Evolutionary conservation across 306 rosid species (phyloP).

Genomic region (Lathyrus oleraceus): DNA sequence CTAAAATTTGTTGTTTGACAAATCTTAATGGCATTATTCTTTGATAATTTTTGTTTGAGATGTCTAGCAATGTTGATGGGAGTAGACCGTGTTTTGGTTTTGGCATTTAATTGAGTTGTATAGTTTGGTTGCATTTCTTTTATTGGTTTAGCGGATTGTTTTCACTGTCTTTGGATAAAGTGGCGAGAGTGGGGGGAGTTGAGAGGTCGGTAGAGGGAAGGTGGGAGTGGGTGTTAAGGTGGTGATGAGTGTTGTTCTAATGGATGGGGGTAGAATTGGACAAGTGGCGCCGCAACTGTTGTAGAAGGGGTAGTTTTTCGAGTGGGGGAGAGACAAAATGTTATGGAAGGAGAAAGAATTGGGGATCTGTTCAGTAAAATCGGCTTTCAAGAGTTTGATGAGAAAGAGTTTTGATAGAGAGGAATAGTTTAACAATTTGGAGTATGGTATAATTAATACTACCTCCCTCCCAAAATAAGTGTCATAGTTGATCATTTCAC

Average conservation of each 20-base stretch:
- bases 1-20: no score
- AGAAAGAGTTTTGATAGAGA: not conserved
- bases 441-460: not conserved
- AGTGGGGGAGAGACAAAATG: not conserved
- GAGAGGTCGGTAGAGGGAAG: not conserved
- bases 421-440: not conserved
- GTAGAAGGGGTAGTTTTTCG: not conserved
- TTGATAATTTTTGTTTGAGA: no score
- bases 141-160: not conserved
- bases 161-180: not conserved
- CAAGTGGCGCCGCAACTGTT: not conserved
- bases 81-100: not conserved
- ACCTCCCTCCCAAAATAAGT: no score
- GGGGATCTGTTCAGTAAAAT: not conserved
- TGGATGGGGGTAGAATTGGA: not conserved
- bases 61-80: not conserved
- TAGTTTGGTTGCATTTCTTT: not conserved
- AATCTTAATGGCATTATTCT: no score
- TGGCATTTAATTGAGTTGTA: slow-evolving; percentile 1
- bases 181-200: not conserved
- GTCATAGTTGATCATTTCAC: no score
- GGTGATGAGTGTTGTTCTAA: not conserved
- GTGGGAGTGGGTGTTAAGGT: not conserved
- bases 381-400: not conserved
- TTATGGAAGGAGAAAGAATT: not conserved